phyloP scores from a whole-genome alignment of 305 asterid species.

The Fraxinus paxiana region DNA sequence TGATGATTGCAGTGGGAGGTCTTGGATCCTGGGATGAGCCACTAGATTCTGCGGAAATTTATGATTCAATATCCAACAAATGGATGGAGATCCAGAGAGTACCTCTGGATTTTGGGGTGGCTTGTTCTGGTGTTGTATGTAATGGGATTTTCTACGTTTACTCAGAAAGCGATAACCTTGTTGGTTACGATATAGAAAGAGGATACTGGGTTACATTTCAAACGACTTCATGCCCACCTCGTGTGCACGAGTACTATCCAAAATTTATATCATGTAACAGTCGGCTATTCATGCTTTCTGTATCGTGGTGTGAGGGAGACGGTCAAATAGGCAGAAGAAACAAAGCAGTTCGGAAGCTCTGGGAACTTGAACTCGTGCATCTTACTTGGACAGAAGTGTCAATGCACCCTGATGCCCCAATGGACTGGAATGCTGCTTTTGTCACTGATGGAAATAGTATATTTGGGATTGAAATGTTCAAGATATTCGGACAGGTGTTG shows the following conservation, averaged over 20 bases:
- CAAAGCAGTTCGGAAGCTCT: slow-evolving; percentile 87
- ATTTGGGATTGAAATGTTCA: slow-evolving; percentile 89
- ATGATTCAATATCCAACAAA: slow-evolving; percentile 64
- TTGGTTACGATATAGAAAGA: slow-evolving; percentile 62
- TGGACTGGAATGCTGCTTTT: slow-evolving; percentile 98
- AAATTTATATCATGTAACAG: slow-evolving; percentile 56
- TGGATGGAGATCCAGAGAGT: slow-evolving; percentile 86
- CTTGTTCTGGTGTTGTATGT: slow-evolving; percentile 78
- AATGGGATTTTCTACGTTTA: slow-evolving; percentile 58
- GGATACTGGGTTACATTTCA: slow-evolving; percentile 80
- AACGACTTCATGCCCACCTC: slow-evolving; percentile 56
- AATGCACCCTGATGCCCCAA: slow-evolving; percentile 89
- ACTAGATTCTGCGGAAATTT: slow-evolving; percentile 71
- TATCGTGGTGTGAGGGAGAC: slow-evolving; percentile 95
- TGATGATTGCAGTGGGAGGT: slow-evolving; percentile 84
- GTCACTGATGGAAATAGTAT: slow-evolving; percentile 54
- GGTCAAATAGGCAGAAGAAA: slow-evolving; percentile 90
- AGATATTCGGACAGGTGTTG: slow-evolving; percentile 87
- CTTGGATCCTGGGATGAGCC: slow-evolving; percentile 92
- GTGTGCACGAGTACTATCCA: slow-evolving; percentile 84
- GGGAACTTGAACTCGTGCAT: slow-evolving; percentile 70
- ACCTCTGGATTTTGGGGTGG: slow-evolving; percentile 72
- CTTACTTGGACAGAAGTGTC: slow-evolving; percentile 63
- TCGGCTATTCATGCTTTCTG: slow-evolving; percentile 70
- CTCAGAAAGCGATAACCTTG: slow-evolving; percentile 76